Evolutionary conservation across 106 monocot species (phyloP).

Genomic region (Dioscorea dumetorum): DNA sequence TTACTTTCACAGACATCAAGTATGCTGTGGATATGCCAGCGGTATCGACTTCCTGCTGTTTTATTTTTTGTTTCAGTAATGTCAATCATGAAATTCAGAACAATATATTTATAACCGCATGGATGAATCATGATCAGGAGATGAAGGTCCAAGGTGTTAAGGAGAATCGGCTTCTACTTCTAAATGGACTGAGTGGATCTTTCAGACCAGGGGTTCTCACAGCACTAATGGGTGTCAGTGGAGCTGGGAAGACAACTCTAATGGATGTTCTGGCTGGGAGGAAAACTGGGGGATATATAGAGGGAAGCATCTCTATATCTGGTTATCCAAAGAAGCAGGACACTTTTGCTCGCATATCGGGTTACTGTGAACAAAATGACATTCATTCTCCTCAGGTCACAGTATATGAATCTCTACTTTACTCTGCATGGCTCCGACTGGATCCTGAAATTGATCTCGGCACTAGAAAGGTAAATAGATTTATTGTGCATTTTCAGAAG

Average conservation of each 20-base stretch:
- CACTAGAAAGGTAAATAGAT: constrained; percentile 45
- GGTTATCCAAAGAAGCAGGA: constrained; percentile 81
- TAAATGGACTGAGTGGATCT: constrained; percentile 64
- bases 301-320: constrained; percentile 50
- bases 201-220: constrained; percentile 79
- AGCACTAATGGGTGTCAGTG: constrained; percentile 82
- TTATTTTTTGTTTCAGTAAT: neutral
- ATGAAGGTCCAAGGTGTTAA: constrained; percentile 57
- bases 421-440: constrained; percentile 71
- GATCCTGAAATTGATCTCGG: constrained; percentile 37
- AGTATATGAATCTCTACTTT: constrained; percentile 60
- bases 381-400: constrained; percentile 79
- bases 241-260: constrained; percentile 77
- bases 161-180: constrained; percentile 43
- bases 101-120: neutral
- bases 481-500: neutral
- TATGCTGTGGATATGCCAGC: constrained; percentile 76
- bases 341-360: constrained; percentile 74
- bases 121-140: constrained; percentile 25
- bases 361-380: constrained; percentile 83
- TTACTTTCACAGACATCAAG: constrained; percentile 56
- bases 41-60: constrained; percentile 15
- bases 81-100: neutral
- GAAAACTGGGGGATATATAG: constrained; percentile 78
- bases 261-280: constrained; percentile 85